phyloP scores from a whole-genome alignment of 805 yeast genomes.

The Starmerella khaoyaiensis region DNA sequence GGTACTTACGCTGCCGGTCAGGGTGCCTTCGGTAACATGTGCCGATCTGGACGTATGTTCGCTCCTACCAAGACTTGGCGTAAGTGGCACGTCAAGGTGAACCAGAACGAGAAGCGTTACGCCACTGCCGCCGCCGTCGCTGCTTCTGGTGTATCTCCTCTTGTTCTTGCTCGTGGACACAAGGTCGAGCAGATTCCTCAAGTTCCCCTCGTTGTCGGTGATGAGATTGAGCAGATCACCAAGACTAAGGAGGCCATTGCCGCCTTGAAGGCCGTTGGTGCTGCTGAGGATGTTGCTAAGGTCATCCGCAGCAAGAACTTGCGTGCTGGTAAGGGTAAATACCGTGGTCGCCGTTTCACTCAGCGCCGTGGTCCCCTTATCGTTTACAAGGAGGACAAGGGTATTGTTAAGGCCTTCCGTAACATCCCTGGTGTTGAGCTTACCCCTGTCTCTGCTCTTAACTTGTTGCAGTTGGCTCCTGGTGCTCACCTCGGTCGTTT shows the following conservation, averaged over 20 bases:
- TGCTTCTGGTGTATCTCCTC: slow-evolving; percentile 95
- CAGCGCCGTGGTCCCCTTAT: slow-evolving; percentile 99
- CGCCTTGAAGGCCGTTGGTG: slow-evolving; percentile 95
- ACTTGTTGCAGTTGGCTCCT: slow-evolving; percentile 97
- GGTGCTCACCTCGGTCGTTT: slow-evolving; percentile 99
- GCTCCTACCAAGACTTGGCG: slow-evolving; percentile 99
- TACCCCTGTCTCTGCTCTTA: slow-evolving; percentile 78
- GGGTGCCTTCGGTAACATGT: slow-evolving; percentile 99
- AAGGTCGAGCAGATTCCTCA: slow-evolving; percentile 95
- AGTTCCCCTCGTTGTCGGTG: slow-evolving; percentile 93
- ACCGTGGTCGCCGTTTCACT: slow-evolving; percentile 98
- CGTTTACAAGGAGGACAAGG: slow-evolving; percentile 95
- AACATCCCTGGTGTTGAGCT: slow-evolving; percentile 99
- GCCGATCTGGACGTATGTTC: slow-evolving; percentile 99
- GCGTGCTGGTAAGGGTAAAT: slow-evolving; percentile 99
- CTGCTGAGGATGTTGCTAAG: slow-evolving; percentile 95
- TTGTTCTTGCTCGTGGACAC: slow-evolving; percentile 99
- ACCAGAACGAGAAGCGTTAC: slow-evolving; percentile 99
- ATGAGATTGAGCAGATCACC: slow-evolving; percentile 79
- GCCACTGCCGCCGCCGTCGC: slow-evolving; percentile 99
- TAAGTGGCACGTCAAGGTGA: slow-evolving; percentile 99
- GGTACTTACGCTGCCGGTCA: slow-evolving; percentile 99
- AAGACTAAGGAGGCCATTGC: slow-evolving; percentile 99
- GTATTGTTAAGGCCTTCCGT: slow-evolving; percentile 97
- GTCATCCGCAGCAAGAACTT: slow-evolving; percentile 96